Conservation (phyloP, 2,329 filamentous ascomycete genomes). For the Orbilia ellipsospora region DNA sequence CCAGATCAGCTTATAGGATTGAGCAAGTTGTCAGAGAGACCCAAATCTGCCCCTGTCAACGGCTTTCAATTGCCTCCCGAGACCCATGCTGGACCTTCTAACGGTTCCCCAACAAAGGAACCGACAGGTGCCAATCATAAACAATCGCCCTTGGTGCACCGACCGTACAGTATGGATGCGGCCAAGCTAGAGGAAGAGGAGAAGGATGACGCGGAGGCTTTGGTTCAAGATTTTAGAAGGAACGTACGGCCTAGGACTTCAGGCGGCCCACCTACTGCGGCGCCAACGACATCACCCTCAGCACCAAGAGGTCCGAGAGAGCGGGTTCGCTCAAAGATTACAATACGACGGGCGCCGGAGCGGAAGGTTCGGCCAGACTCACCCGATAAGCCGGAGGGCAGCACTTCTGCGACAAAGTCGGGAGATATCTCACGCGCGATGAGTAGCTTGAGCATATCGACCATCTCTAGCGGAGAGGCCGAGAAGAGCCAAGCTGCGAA, state of each 20-base stretch:
- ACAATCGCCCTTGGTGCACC: slow-evolving; percentile 16
- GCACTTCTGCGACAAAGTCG: slow-evolving; percentile 3
- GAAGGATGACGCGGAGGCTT: not conserved
- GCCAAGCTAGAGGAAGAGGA: slow-evolving; percentile 36
- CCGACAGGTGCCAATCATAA: not conserved
- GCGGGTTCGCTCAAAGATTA: slow-evolving; percentile 44
- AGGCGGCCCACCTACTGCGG: not conserved
- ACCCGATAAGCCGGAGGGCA: slow-evolving; percentile 22
- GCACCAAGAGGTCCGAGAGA: slow-evolving; percentile 22
- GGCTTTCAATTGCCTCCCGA: slow-evolving; percentile 31
- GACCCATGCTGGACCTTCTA: not conserved
- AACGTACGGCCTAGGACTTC: slow-evolving; percentile 37
- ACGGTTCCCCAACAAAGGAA: slow-evolving; percentile 8
- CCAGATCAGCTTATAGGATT: slow-evolving; percentile 46
- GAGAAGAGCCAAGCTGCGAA: slow-evolving; percentile 50
- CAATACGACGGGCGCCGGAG: slow-evolving; percentile 40
- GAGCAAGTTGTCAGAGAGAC: slow-evolving; percentile 53
- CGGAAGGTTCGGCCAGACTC: slow-evolving; percentile 25
- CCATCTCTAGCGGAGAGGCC: slow-evolving; percentile 50
- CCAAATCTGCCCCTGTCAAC: slow-evolving; percentile 41
- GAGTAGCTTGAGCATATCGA: slow-evolving; percentile 40
- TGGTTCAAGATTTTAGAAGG: slow-evolving; percentile 38
- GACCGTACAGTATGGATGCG: slow-evolving; percentile 48
- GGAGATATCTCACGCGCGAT: slow-evolving; percentile 38
- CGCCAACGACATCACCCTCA: slow-evolving; percentile 11